Evolutionary conservation across 768 basidiomycete genomes (phyloP), one percentile per base, ranked within the genome.

Genomic region (Boletus tylopilopsis): DNA sequence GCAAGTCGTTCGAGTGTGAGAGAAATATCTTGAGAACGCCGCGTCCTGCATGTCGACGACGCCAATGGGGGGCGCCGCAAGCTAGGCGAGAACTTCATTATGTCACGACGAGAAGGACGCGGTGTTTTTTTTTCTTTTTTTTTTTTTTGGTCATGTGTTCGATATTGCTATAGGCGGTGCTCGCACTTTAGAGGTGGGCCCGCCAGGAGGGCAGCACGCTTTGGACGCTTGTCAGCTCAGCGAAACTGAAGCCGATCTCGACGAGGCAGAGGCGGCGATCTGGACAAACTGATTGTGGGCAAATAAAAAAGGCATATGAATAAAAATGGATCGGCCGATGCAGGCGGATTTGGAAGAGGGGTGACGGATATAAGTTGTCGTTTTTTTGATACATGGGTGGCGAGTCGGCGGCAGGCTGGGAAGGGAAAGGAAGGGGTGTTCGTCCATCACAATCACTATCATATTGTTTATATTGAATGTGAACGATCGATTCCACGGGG

Each of bases 31-130:
- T 55, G 58, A 51, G 54, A 57, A 66, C 53, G 58, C 62, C 62
- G 27, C 29, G 64, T 50, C 51, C n/a, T 40, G 50, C 58, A 23
- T 53, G 54, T 59, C 57, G 64, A 56, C 64, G 54, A 64, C 53
- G n/a, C n/a, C n/a, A n/a, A n/a, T 36, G 39, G 42, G 49, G 50
- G n/a, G n/a, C n/a, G n/a, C n/a, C 35, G 15, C 30, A 43, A 34
- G 21, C 42, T 45, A 45, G 54, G 60, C 58, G 45, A 54, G 25
- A 34, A 1, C n/a, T n/a, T n/a, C 41, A 57, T 66, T 61, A 66
- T 68, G 64, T 66, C 61, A 66, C 45, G 10, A 66, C 45, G 10
- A 23, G 24, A 33, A 32, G 23, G 40, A 42, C 23, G 27, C 30
- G 37, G 13, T 2, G 41, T 50, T 35, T 41, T 47, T 62, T 36